Conservation (phyloP, 2,329 filamentous ascomycete species). For the Huntiella savannae region DNA sequence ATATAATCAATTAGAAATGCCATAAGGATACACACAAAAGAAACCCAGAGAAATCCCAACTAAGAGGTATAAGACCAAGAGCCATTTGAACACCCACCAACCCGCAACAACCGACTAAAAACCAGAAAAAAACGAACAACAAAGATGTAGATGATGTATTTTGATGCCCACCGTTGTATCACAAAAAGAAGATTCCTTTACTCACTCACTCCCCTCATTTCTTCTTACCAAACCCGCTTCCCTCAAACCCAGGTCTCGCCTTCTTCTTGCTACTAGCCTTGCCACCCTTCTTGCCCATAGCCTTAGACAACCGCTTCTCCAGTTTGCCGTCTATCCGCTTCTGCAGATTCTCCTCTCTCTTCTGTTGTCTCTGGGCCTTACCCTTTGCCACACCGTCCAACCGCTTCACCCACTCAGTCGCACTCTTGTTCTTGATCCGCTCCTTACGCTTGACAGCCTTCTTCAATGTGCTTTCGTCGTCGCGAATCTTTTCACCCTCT, state of each 20-base stretch:
- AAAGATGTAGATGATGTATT: not conserved
- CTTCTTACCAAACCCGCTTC: slow-evolving; percentile 11
- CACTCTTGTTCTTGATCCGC: slow-evolving; percentile 73
- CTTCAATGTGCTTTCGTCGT: slow-evolving; percentile 74
- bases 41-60: not conserved
- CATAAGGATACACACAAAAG: not conserved
- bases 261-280: slow-evolving; percentile 7
- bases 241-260: slow-evolving; percentile 11
- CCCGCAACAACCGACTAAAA: not conserved
- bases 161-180: slow-evolving; percentile 2
- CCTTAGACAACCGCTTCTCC: slow-evolving; percentile 32
- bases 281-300: slow-evolving; percentile 11
- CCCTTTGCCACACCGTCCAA: slow-evolving; percentile 53
- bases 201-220: slow-evolving; percentile 5
- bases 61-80: no score
- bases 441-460: slow-evolving; percentile 92
- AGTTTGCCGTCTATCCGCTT: slow-evolving; percentile 58
- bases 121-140: not conserved
- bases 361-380: slow-evolving; percentile 62
- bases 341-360: slow-evolving; percentile 60
- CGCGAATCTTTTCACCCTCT: slow-evolving; percentile 73
- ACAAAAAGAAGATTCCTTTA: not conserved
- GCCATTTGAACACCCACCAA: not conserved
- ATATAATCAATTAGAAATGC: not conserved
- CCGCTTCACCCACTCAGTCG: slow-evolving; percentile 67